Base-by-base conservation (phyloP, 345 rosid species). In the Microthlaspi erraticum region DNA sequence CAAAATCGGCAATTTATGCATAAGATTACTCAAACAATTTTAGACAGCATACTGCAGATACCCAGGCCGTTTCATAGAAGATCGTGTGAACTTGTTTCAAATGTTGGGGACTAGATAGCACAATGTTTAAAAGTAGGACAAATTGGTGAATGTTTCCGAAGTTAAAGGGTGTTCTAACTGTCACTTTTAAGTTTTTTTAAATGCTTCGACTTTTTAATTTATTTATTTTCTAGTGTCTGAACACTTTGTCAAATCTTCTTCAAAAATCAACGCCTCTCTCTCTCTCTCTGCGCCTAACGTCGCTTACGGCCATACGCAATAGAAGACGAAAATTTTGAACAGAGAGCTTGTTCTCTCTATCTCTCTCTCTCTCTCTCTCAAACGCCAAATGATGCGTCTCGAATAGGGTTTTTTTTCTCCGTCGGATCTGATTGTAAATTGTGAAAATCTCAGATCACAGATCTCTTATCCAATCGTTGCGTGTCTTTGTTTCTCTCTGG, bases 371-470 rank as follows among this genome's bases (percentile, higher is more conserved):
- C 23, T 61, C 17, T 41, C 17, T 32, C 3, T 16, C 42, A 18
- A 39, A 14, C 33, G 23, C 64, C 51, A 5, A 31, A 46, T 10
- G 46, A 58, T n/a, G 62, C 6, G 1, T 43, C 13, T 55, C 41
- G 64, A 20, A 50, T 73, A 69, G 80, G 77, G 72, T 56, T 74
- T 61, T 11, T 33, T 37, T 60, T 13, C 39, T 17, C 60, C 52
- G 53, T 82, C 79, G 72, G 81, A 72, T 83, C 79, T 32, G 73
- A 68, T 52, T 59, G 33, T 41, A 34, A 9, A 0, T 43, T 34
- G 57, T 0, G 17, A 33, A 23, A 32, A 16, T 16, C 17, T 50
- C 12, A 34, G 39, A 53, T 46, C 59, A 29, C 66, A 84, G 85
- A 80, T 84, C 83, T 76, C 53, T 54, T 37, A 39, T 39, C 55